Evolutionary conservation across 768 basidiomycete species (phyloP).

Genomic region (Phylloporus arenicola): DNA sequence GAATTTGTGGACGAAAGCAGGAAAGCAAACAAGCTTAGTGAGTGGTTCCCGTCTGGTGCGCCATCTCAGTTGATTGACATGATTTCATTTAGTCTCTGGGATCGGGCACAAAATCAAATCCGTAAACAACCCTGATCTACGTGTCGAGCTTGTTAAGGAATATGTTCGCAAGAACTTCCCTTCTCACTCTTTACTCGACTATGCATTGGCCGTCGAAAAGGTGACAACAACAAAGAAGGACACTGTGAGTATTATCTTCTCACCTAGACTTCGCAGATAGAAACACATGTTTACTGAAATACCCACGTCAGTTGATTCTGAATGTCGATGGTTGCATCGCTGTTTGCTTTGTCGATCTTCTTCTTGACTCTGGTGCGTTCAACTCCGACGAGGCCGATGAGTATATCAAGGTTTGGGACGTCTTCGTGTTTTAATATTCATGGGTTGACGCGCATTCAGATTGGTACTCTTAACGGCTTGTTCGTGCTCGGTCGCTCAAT

Average conservation of each 20-base stretch:
- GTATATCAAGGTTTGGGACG: constrained; percentile 69
- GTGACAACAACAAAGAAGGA: constrained; percentile 98
- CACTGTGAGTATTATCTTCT: constrained; percentile 45
- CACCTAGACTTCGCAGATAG: not conserved
- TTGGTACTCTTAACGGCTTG: constrained; percentile 90
- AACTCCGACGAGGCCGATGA: constrained; percentile 93
- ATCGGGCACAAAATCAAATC: constrained; percentile 99
- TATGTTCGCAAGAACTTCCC: constrained; percentile 96
- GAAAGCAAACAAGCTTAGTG: constrained; percentile 91
- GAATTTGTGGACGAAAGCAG: constrained; percentile 95
- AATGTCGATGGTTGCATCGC: constrained; percentile 97
- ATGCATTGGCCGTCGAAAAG: constrained; percentile 94
- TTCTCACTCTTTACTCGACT: constrained; percentile 85
- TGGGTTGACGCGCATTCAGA: constrained; percentile 32
- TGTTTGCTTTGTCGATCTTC: constrained; percentile 93
- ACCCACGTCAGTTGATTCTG: constrained; percentile 63
- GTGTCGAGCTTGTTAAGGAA: constrained; percentile 92
- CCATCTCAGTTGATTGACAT: constrained; percentile 5
- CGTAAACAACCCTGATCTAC: constrained; percentile 91
- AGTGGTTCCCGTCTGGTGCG: constrained; percentile 26
- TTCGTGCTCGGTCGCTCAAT: constrained; percentile 97
- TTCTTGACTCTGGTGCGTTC: constrained; percentile 91
- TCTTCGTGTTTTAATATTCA: not conserved
- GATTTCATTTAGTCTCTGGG: constrained; percentile 63
- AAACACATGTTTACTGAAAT: not conserved